Evolutionary conservation across 495 filamentous ascomycete genomes (phyloP), one percentile per base, ranked within the genome.

Genomic region (Trichocladium antarcticum): DNA sequence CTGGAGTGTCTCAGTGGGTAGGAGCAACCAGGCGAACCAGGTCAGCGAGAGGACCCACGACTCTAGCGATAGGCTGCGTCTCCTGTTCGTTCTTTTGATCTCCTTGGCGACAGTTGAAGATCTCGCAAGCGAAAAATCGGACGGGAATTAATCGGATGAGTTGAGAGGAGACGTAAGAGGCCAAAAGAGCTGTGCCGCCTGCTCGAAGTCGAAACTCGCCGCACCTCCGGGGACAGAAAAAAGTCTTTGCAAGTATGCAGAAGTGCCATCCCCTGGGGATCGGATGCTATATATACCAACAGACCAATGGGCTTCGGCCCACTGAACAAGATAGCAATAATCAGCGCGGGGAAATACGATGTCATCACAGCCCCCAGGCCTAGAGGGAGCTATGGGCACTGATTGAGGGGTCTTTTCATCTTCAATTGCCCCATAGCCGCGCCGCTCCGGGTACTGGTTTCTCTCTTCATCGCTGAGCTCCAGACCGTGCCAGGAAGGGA

Each of bases 321-420:
- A n/a, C n/a, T n/a, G n/a, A n/a, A n/a, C n/a, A n/a, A n/a, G n/a
- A n/a, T n/a, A n/a, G n/a, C n/a, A n/a, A n/a, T n/a, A n/a, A n/a
- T n/a, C n/a, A n/a, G n/a, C n/a, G n/a, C n/a, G n/a, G n/a, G 46
- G n/a, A 37, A 49, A 49, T 42, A 49, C 46, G 46, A 49, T 42
- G 46, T 41, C 38, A 28, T 27, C 37, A 8, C 24, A 8, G 24
- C 24, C n/a, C n/a, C n/a, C 24, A 27, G 24, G 24, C 24, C 24
- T n/a, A n/a, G n/a, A n/a, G 42, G 38, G 36, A 35, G 29, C 28
- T 35, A 12, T 41, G 19, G 37, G 35, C 11, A 27, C 22, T 15
- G 27, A 37, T 12, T 1, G 34, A 45, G 42, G 32, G 14, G 32
- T n/a, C 20, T 16, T 28, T 37, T 32, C 43, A 14, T 22, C 12